Evolutionary conservation across 495 filamentous ascomycete genomes (phyloP), one percentile per base, ranked within the genome.

Genomic region (Oleoguttula mirabilis): DNA sequence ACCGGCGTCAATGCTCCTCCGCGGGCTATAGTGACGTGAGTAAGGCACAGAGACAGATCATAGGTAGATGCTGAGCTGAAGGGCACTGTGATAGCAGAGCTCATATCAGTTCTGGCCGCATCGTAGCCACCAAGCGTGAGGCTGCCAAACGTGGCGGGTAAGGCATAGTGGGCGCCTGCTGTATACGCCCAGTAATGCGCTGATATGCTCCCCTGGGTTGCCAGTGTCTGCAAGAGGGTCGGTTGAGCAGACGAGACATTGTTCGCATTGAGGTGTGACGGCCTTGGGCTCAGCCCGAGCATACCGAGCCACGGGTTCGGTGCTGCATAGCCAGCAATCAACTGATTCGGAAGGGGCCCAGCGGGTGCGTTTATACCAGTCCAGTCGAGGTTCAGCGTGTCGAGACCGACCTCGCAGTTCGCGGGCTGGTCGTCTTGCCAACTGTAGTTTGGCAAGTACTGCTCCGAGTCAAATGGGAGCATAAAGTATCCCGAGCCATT

Each of bases 81-180:
- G 27, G 8, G 8, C 60, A 61, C 16, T 72, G 60, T 0, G 67
- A 66, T 14, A 80, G 70, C 7, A 69, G 62, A 32, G 52, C 78
- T 75, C 3, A 64, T 57, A 22, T 63, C 58, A 38, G 79, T 73
- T 22, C 77, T 66, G 15, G 68, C 64, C 28, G 62, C 59, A 49
- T 82, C 78, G 54, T 73, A 79, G 14, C 78, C 78, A 14, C 78
- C 78, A 7, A 82, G 48, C 0, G 71, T 74, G 24, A 82, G 57
- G 23, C 73, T 77, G 17, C 63, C 66, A 10, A 72, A 67, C n/a
- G 64, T 61, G 35, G 57, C 54, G 59, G 33, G 67, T 63, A 55
- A 76, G 71, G 7, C 8, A 14, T 30, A 30, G 27, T 30, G 14
- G 8, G 27, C 27, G 8, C 27, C 27, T 8, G 27, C 27, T 8